These are phyloP conservation scores for Betula pendula DNA, from an alignment of 306 rosid species.

Conservation along the genomic window DNA sequence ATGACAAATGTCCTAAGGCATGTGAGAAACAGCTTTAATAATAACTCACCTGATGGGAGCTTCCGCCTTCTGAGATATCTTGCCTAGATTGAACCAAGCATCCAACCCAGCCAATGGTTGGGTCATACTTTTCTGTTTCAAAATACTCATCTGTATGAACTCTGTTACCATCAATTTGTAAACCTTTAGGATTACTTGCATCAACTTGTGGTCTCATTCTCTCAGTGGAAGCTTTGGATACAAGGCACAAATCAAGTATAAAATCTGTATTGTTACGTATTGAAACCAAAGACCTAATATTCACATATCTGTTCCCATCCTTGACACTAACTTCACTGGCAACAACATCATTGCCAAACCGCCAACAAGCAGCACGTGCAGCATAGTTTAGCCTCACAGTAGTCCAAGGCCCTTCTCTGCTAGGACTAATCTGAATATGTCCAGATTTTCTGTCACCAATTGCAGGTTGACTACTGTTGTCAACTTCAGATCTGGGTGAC, in stretches of 20 bases:
- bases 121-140: slow-evolving; percentile 71
- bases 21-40: slow-evolving; percentile 10
- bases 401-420: slow-evolving; percentile 97
- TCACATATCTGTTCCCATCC: slow-evolving; percentile 87
- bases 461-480: slow-evolving; percentile 39
- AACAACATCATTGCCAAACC: slow-evolving; percentile 84
- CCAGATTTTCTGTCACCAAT: slow-evolving; percentile 56
- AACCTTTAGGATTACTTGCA: slow-evolving; percentile 42
- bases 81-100: slow-evolving; percentile 39
- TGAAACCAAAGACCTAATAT: slow-evolving; percentile 84
- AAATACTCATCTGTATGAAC: slow-evolving; percentile 59
- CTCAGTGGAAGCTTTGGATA: slow-evolving; percentile 40
- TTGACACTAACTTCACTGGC: slow-evolving; percentile 91
- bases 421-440: slow-evolving; percentile 92
- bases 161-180: slow-evolving; percentile 34
- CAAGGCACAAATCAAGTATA: slow-evolving; percentile 69
- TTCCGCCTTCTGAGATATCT: slow-evolving; percentile 49
- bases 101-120: slow-evolving; percentile 66
- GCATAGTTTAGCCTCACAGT: slow-evolving; percentile 95
- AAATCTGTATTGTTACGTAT: slow-evolving; percentile 73
- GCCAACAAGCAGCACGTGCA: slow-evolving; percentile 96
- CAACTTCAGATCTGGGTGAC: slow-evolving; percentile 54
- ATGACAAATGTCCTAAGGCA: slow-evolving; percentile 15
- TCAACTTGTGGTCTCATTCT: slow-evolving; percentile 29
- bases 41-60: slow-evolving; percentile 49